These are phyloP conservation scores for Fusarium lateritium DNA, from an alignment of 2,329 filamentous ascomycete genomes.

Conservation along the genomic window DNA sequence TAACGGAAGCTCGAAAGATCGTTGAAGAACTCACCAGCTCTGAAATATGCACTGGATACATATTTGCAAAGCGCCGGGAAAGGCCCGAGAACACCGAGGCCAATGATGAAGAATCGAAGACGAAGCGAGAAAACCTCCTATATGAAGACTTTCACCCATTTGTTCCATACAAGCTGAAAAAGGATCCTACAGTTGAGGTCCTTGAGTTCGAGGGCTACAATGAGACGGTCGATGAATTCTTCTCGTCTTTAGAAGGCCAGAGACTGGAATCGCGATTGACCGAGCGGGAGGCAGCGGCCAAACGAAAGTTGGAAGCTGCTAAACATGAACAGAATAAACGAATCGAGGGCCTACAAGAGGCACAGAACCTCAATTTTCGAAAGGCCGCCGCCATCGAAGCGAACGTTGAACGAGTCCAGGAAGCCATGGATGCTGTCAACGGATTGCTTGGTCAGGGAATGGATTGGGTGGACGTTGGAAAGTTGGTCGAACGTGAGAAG, in stretches of 20 bases:
- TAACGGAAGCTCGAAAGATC: slow-evolving; percentile 79
- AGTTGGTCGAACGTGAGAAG: slow-evolving; percentile 90
- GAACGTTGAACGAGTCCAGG: slow-evolving; percentile 91
- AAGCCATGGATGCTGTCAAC: slow-evolving; percentile 93
- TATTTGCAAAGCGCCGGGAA: slow-evolving; percentile 78
- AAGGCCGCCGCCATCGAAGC: slow-evolving; percentile 93
- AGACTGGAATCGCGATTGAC: slow-evolving; percentile 87
- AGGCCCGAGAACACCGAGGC: slow-evolving; percentile 45
- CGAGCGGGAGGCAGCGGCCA: slow-evolving; percentile 86
- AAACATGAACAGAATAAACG: slow-evolving; percentile 86
- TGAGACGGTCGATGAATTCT: slow-evolving; percentile 95
- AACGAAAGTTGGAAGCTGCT: slow-evolving; percentile 88
- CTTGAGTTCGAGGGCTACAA: slow-evolving; percentile 90
- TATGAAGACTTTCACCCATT: slow-evolving; percentile 99
- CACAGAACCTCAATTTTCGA: slow-evolving; percentile 85
- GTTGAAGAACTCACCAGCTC: slow-evolving; percentile 78
- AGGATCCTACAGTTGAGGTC: slow-evolving; percentile 75
- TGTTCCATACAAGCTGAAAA: slow-evolving; percentile 82
- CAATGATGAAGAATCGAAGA: slow-evolving; percentile 53
- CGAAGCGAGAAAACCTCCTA: slow-evolving; percentile 68
- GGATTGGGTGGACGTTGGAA: slow-evolving; percentile 96
- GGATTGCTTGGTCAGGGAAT: slow-evolving; percentile 93
- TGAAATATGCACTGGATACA: slow-evolving; percentile 83
- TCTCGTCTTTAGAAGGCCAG: slow-evolving; percentile 95
- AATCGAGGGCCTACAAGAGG: slow-evolving; percentile 85